Evolutionary conservation across 768 basidiomycete genomes (phyloP).

Genomic region (Pisolithus microcarpus): DNA sequence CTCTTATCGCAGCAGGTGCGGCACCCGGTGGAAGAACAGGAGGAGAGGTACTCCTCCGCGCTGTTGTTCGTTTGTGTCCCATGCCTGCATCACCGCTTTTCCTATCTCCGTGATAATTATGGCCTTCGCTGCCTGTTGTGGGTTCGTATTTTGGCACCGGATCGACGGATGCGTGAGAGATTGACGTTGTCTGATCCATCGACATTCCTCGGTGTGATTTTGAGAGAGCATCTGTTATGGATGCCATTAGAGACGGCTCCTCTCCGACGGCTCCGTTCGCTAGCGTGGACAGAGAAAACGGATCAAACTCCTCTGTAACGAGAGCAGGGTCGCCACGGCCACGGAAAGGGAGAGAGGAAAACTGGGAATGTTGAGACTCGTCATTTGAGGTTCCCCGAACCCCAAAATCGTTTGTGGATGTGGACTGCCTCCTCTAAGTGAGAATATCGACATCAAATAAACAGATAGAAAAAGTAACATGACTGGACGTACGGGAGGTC

Average conservation of each 20-base stretch:
- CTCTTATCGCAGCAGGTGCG: conserved; percentile 30
- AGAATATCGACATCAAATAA: conserved; percentile 16
- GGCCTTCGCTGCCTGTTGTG: conserved; percentile 8
- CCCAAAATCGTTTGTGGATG: conserved; percentile 23
- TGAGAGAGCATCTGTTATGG: conserved; percentile 32
- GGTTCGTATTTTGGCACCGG: conserved; percentile 33
- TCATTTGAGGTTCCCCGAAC: conserved; percentile 3
- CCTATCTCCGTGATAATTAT: conserved; percentile 9
- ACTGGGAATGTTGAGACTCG: conserved; percentile 27
- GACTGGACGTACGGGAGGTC: conserved; percentile 13
- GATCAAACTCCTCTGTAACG: not conserved
- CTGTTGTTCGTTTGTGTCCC: conserved; percentile 18
- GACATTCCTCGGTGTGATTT: conserved; percentile 19
- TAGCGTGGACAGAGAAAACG: conserved; percentile 3
- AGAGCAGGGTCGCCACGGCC: conserved; percentile 26
- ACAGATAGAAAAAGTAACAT: conserved; percentile 7
- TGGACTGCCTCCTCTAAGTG: conserved; percentile 14
- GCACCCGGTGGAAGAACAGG: conserved; percentile 39
- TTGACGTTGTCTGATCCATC: conserved; percentile 17
- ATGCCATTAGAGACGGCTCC: conserved; percentile 31
- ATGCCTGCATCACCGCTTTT: conserved; percentile 8
- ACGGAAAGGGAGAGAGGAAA: conserved; percentile 61
- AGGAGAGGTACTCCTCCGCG: conserved; percentile 28
- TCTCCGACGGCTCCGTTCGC: conserved; percentile 12
- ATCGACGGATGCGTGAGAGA: conserved; percentile 24